A percentile compares a stretch with the other conserved stretches of the same genome.
These are phyloP conservation scores for Lithospermum erythrorhizon DNA, from an alignment of 257 asterid species.

Conservation along the genomic window DNA sequence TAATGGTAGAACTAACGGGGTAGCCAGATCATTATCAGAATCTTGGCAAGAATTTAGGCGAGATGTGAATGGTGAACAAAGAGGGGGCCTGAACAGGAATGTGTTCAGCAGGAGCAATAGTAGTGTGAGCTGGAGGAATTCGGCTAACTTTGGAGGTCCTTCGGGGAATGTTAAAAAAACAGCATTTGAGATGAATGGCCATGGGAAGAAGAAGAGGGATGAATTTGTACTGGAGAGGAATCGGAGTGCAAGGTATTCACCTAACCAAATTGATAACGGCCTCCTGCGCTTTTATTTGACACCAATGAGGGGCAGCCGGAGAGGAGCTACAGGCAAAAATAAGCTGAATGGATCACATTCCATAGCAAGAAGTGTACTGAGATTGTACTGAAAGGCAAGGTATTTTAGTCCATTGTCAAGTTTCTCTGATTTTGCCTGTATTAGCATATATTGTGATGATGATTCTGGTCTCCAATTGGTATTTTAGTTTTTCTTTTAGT, in stretches of 20 bases:
- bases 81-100: slow-evolving; percentile 37
- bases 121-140: slow-evolving; percentile 70
- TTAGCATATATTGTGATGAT: slow-evolving; percentile 6
- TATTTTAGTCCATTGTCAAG: slow-evolving; percentile 14
- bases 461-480: too few species aligned
- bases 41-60: slow-evolving; percentile 60
- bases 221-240: slow-evolving; percentile 72
- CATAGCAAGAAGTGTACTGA: slow-evolving; percentile 55
- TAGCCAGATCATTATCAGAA: slow-evolving; percentile 54
- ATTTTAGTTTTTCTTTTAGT: too few species aligned
- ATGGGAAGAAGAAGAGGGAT: slow-evolving; percentile 43
- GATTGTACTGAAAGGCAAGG: slow-evolving; percentile 47
- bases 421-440: slow-evolving; percentile 30
- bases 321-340: slow-evolving; percentile 47
- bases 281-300: slow-evolving; percentile 71
- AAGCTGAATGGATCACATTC: slow-evolving; percentile 57
- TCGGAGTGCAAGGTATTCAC: slow-evolving; percentile 68
- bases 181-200: slow-evolving; percentile 34
- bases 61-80: slow-evolving; percentile 24
- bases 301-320: slow-evolving; percentile 61
- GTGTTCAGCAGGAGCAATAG: slow-evolving; percentile 62
- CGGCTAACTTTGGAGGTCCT: slow-evolving; percentile 30
- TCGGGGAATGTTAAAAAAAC: slow-evolving; percentile 49
- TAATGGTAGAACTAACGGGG: slow-evolving; percentile 45
- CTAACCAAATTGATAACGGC: slow-evolving; percentile 59